These are phyloP conservation scores for Puccinia novopanici DNA, from an alignment of 1,284 basidiomycete species.

Conservation along the genomic window DNA sequence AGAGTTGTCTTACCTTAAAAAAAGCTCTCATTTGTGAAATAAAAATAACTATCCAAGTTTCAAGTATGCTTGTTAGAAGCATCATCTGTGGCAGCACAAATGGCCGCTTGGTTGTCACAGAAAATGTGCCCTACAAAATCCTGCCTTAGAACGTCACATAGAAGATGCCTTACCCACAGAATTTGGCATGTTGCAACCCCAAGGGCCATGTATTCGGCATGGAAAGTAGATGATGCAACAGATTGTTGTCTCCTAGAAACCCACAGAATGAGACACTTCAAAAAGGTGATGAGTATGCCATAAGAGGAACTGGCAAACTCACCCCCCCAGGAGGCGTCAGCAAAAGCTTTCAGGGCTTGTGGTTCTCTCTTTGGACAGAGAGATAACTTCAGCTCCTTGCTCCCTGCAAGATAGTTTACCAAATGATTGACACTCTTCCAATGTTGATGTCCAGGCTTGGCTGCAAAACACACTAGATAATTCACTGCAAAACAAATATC, in stretches of 20 bases:
- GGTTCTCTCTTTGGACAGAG: background rate
- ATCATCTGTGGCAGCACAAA: background rate
- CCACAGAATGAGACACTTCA: constrained; percentile 10
- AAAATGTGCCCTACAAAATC: too few relatives aligned
- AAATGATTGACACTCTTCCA: background rate
- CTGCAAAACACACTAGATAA: background rate
- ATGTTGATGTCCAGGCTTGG: background rate
- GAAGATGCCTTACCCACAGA: too few relatives aligned
- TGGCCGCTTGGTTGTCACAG: background rate
- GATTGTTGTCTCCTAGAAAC: background rate
- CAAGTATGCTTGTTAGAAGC: background rate
- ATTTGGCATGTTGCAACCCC: background rate
- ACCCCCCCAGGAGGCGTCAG: constrained; percentile 16
- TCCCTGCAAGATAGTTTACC: background rate
- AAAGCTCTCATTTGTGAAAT: background rate
- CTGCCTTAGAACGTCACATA: too few relatives aligned
- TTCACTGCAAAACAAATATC: background rate
- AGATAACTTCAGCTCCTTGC: background rate
- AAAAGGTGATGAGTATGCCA: constrained; percentile 2
- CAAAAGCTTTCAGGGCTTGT: background rate
- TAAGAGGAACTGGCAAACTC: constrained; percentile 5
- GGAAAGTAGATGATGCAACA: constrained; percentile 18
- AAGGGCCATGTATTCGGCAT: background rate
- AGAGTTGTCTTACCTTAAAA: too few relatives aligned
- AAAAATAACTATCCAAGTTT: background rate